Evolutionary conservation across 495 filamentous ascomycete species (phyloP), one percentile per base, ranked within the genome.

Genomic region (Aspergillus cristatus): DNA sequence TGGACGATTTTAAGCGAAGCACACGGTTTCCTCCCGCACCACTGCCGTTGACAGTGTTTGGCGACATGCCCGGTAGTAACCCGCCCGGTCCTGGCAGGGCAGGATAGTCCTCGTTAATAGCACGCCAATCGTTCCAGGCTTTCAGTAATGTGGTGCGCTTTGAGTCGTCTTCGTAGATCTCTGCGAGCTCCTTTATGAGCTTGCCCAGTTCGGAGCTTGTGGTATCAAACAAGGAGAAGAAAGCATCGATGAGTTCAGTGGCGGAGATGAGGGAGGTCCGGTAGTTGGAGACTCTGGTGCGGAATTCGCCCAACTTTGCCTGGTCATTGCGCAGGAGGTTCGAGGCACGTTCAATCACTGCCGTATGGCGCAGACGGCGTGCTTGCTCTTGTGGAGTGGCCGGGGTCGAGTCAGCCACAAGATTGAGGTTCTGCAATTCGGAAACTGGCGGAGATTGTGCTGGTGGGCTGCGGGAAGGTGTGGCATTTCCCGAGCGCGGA

Each of bases 91-190:
- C 78, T 2, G 89, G 89, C 0, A 98, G 72, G 0, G 85, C 83
- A 0, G 91, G 91, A 51, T 96, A 98, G 60, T 98, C 90, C 60
- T 96, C 91, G 47, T 94, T 90, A 50, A 90, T 86, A 7, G 86
- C 88, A 11, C 83, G 85, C 85, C 91, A 93, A 60, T 95, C 84
- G 43, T 82, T 84, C 90, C 88, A 97, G 3, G 88, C 79, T 46
- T 76, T 82, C 2, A 84, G 74, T 1, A 99, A 70, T 2, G 62
- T 68, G 7, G 76, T 78, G 10, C 72, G 75, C 51, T 94, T 96
- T 8, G 48, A 51, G 29, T 79, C 72, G 34, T 89, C 81, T 46
- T 97, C 88, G 49, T 87, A 99, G 14, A 97, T 81, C 3, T 97
- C 93, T 14, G 87, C 85, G 3, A 95, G 78, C 48, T 97, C 93